phyloP scores from a whole-genome alignment of 2,329 filamentous ascomycete genomes.

The Fusarium sp. region DNA sequence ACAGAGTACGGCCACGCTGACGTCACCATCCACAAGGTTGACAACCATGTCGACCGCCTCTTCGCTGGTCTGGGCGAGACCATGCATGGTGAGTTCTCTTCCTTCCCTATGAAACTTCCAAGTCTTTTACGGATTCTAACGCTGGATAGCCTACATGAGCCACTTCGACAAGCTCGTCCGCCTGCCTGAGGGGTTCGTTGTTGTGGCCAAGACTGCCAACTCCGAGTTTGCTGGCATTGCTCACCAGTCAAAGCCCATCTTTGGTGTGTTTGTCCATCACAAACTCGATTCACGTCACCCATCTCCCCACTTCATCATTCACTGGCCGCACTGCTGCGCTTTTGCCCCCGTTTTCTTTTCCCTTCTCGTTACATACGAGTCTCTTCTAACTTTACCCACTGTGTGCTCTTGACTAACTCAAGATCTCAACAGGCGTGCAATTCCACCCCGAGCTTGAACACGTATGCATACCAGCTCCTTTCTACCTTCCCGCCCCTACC shows the following conservation, averaged over 20 bases:
- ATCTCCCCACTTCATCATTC: neutral
- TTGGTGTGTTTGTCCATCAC: neutral
- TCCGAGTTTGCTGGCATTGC: conserved; percentile 7
- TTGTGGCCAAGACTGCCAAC: conserved; percentile 1
- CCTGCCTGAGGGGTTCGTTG: neutral
- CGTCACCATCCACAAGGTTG: neutral
- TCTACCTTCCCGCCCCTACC: conserved; percentile 39
- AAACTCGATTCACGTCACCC: neutral
- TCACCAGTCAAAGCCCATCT: conserved; percentile 1
- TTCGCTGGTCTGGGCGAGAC: neutral
- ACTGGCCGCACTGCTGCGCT: neutral
- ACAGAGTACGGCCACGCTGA: conserved; percentile 7
- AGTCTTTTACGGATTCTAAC: neutral
- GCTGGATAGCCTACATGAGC: neutral
- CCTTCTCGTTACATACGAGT: neutral
- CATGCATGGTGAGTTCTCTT: neutral
- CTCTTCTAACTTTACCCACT: neutral
- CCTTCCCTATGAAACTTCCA: neutral
- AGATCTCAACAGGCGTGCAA: conserved; percentile 70
- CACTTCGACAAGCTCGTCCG: conserved; percentile 1
- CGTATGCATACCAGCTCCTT: conserved; percentile 25
- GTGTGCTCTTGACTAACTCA: neutral
- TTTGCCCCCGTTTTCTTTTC: neutral
- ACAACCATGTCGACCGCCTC: conserved; percentile 1
- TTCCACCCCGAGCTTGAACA: conserved; percentile 84